Evolutionary conservation across 495 filamentous ascomycete genomes (phyloP).

Genomic region (Xeromyces bisporus): DNA sequence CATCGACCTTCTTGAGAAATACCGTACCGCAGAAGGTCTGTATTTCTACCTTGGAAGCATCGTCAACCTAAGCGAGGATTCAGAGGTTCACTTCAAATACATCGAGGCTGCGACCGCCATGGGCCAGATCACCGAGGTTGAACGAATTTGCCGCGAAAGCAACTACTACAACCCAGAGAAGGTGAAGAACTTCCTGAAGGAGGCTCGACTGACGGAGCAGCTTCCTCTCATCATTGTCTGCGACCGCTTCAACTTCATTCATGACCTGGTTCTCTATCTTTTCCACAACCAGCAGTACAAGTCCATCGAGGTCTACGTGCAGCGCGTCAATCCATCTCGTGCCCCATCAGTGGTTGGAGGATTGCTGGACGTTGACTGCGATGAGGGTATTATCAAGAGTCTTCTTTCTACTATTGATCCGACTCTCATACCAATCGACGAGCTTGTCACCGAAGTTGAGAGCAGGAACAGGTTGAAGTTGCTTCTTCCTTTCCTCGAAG

Average conservation of each 20-base stretch:
- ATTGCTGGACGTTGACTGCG: conserved; percentile 92
- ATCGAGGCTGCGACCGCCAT: conserved; percentile 91
- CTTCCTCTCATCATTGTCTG: conserved; percentile 96
- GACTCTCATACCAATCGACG: conserved; percentile 78
- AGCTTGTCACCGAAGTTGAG: conserved; percentile 90
- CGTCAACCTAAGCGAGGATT: conserved; percentile 89
- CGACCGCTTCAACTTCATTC: conserved; percentile 95
- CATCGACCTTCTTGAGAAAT: conserved; percentile 91
- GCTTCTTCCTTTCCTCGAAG: conserved; percentile 89
- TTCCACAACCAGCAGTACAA: conserved; percentile 99
- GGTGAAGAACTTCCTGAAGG: conserved; percentile 99
- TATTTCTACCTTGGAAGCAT: conserved; percentile 97
- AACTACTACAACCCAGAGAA: conserved; percentile 90
- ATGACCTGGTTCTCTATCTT: conserved; percentile 90
- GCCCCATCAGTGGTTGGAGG: conserved; percentile 91
- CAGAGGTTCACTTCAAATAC: conserved; percentile 97
- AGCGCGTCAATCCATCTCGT: conserved; percentile 87
- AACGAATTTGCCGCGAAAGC: conserved; percentile 92
- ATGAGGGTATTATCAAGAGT: conserved; percentile 88
- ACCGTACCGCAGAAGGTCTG: conserved; percentile 87
- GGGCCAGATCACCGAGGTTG: conserved; percentile 83
- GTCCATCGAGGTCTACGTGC: conserved; percentile 98
- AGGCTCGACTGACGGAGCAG: conserved; percentile 81
- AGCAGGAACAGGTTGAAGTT: conserved; percentile 89
- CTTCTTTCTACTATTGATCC: conserved; percentile 79